Percentiles rank a stretch among this genome's conserved stretches.
phyloP scores from a whole-genome alignment of 2,329 filamentous ascomycete genomes.

The Fusarium sp. region DNA sequence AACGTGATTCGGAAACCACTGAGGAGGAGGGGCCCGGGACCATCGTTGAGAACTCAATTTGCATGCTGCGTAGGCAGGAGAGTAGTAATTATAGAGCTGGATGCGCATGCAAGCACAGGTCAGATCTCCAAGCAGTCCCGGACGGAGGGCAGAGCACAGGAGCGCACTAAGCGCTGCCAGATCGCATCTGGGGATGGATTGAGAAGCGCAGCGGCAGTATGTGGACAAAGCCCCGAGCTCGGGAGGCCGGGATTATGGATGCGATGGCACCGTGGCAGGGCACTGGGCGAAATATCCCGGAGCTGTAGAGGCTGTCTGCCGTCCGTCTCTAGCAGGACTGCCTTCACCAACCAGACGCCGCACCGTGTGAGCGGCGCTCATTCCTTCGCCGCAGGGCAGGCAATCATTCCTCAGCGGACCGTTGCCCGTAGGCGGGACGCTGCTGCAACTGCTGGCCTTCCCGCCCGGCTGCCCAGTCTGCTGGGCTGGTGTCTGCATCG shows the following conservation, averaged over 20 bases:
- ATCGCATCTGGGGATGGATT: slow-evolving; percentile 43
- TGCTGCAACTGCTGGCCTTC: slow-evolving; percentile 19
- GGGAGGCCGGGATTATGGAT: slow-evolving; percentile 30
- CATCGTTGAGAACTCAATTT: slow-evolving; percentile 18
- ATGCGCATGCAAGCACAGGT: slow-evolving; percentile 46
- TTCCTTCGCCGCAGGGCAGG: slow-evolving; percentile 9
- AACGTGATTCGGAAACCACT: slow-evolving; percentile 15
- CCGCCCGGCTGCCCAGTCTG: not conserved
- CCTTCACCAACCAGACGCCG: slow-evolving; percentile 18
- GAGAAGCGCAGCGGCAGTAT: slow-evolving; percentile 44
- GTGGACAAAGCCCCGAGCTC: slow-evolving; percentile 44
- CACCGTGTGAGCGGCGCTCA: slow-evolving; percentile 23
- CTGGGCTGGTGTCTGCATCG: not conserved
- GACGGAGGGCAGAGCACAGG: slow-evolving; percentile 43
- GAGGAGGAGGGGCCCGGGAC: slow-evolving; percentile 4
- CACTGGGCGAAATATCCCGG: slow-evolving; percentile 40
- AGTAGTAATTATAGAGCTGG: slow-evolving; percentile 29
- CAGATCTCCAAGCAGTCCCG: slow-evolving; percentile 43
- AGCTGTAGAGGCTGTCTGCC: not conserved
- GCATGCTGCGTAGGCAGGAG: slow-evolving; percentile 22
- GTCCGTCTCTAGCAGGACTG: slow-evolving; percentile 9
- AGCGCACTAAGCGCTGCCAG: slow-evolving; percentile 47
- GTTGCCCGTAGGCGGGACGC: slow-evolving; percentile 32
- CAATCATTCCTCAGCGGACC: slow-evolving; percentile 30
- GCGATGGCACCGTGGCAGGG: slow-evolving; percentile 30